These are phyloP conservation scores for Colletotrichum endophyticum DNA, from an alignment of 2,329 filamentous ascomycete genomes.

Conservation along the genomic window DNA sequence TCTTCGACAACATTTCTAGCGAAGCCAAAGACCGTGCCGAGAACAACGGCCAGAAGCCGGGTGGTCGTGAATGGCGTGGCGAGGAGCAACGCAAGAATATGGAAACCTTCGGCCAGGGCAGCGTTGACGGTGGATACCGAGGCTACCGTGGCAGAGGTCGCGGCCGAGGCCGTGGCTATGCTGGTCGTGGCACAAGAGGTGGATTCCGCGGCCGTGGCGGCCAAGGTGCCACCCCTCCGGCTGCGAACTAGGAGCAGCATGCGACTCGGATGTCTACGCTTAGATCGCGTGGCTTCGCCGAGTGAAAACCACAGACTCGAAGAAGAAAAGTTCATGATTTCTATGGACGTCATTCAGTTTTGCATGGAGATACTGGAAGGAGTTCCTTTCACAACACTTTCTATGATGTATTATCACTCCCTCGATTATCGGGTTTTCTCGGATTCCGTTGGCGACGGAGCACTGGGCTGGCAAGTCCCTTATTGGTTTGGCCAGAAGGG, in stretches of 20 bases:
- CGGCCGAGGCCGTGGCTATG: constrained; percentile 66
- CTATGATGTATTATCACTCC: constrained; percentile 20
- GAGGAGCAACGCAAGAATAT: constrained; percentile 96
- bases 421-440: constrained; percentile 13
- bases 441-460: constrained; percentile 15
- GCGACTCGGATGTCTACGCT: background rate
- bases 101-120: constrained; percentile 96
- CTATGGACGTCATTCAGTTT: background rate
- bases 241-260: constrained; percentile 5
- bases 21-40: constrained; percentile 90
- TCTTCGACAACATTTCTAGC: constrained; percentile 98
- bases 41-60: constrained; percentile 68
- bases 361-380: background rate
- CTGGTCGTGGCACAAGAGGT: constrained; percentile 38
- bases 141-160: constrained; percentile 81
- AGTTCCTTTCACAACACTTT: background rate
- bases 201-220: constrained; percentile 37
- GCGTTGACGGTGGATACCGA: constrained; percentile 81
- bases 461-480: constrained; percentile 13
- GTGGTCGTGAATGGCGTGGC: constrained; percentile 85
- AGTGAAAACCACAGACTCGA: background rate
- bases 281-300: background rate
- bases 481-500: constrained; percentile 7
- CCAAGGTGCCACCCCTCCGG: background rate
- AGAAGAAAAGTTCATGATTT: background rate